Percentiles rank a stretch among this genome's conserved stretches.
Conservation (phyloP, 257 asterid species). For the Capsicum pubescens region DNA sequence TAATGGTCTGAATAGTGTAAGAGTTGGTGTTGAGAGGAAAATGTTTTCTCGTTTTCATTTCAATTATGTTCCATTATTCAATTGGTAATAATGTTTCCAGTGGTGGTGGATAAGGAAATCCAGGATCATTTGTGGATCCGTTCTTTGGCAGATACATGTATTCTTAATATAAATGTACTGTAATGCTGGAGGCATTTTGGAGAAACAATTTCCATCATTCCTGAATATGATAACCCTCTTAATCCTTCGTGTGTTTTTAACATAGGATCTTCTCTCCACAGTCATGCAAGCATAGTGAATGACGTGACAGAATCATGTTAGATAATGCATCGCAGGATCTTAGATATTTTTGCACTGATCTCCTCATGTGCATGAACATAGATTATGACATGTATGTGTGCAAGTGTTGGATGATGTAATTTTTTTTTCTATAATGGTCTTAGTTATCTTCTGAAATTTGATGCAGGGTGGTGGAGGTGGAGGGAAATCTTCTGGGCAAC, state of each 20-base stretch:
- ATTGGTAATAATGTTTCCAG: neutral
- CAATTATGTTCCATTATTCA: constrained; percentile 1
- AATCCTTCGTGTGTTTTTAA: neutral
- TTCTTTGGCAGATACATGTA: neutral
- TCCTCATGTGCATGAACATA: neutral
- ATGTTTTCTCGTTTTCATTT: neutral
- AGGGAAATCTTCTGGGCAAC: constrained; percentile 61
- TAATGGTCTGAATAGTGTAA: neutral
- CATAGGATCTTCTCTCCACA: neutral
- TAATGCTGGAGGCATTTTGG: neutral
- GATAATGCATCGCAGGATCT: neutral
- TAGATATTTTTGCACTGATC: neutral
- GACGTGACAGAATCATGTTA: neutral
- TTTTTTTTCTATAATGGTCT: neutral
- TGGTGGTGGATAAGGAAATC: neutral
- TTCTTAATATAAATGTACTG: neutral
- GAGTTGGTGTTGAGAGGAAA: neutral
- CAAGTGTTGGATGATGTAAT: neutral
- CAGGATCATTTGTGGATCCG: neutral
- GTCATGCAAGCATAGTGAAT: neutral
- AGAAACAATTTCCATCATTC: neutral
- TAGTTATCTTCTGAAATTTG: constrained; percentile 25
- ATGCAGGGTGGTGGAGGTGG: constrained; percentile 58
- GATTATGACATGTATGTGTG: neutral
- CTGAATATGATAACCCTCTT: neutral